A percentile compares a stretch with the other conserved stretches of the same genome.
Conservation (phyloP, 1,284 basidiomycete genomes). For the Puccinia novopanici region DNA sequence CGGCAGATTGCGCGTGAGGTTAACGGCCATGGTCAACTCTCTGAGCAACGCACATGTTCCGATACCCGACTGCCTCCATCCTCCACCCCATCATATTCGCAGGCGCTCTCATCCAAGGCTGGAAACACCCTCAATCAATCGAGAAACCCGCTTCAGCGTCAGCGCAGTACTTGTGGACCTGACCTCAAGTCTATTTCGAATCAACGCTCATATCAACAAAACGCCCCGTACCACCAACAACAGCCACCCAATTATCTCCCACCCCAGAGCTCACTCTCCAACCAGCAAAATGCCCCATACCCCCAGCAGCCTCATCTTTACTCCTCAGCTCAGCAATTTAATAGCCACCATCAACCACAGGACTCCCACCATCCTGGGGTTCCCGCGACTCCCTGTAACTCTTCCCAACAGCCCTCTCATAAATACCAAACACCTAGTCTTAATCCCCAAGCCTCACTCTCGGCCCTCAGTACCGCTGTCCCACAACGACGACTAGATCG, state of each 20-base stretch:
- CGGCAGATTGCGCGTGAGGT: slow-evolving; percentile 43
- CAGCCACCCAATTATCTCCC: background rate
- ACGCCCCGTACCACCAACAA: background rate
- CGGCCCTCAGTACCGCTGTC: background rate
- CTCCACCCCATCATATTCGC: background rate
- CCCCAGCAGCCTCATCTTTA: slow-evolving; percentile 8
- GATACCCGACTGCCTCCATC: slow-evolving; percentile 8
- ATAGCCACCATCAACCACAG: background rate
- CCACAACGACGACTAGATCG: slow-evolving; percentile 2
- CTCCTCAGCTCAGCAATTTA: background rate
- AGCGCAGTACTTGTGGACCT: background rate
- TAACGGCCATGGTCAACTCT: background rate
- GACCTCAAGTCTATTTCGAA: background rate
- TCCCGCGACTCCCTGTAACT: slow-evolving; percentile 15
- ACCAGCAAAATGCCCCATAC: background rate
- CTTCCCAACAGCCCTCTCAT: background rate
- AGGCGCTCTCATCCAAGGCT: background rate
- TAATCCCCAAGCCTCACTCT: slow-evolving; percentile 3
- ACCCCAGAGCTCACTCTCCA: background rate
- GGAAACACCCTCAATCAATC: slow-evolving; percentile 4
- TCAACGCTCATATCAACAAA: background rate
- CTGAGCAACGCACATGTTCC: background rate
- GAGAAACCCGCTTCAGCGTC: slow-evolving; percentile 5
- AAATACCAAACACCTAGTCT: slow-evolving; percentile 21
- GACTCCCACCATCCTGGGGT: background rate